phyloP scores from a whole-genome alignment of 257 asterid species.

The Solanum microdontum region DNA sequence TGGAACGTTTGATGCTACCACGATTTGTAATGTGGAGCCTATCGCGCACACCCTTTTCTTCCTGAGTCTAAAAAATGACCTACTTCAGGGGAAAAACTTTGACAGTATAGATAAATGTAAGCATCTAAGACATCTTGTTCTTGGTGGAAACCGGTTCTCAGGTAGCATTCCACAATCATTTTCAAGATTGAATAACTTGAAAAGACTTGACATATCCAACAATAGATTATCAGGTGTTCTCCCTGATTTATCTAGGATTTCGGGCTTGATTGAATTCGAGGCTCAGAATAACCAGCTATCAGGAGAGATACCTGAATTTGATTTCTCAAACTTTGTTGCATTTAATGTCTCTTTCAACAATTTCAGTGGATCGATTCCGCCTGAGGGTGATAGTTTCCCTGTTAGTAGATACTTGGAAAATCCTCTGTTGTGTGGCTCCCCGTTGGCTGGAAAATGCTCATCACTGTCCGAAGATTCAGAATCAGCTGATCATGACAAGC shows the following conservation, averaged over 20 bases:
- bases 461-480: neutral
- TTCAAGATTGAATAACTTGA: conserved; percentile 24
- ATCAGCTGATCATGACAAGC: neutral
- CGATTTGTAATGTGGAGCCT: conserved; percentile 26
- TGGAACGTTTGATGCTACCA: conserved; percentile 27
- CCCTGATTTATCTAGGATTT: conserved; percentile 26
- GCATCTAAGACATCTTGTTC: conserved; percentile 19
- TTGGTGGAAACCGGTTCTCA: conserved; percentile 27
- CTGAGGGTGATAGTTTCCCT: conserved; percentile 14
- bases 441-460: conserved; percentile 28
- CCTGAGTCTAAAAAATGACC: conserved; percentile 21
- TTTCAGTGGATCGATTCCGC: conserved; percentile 36
- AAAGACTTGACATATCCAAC: conserved; percentile 29
- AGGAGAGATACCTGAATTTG: conserved; percentile 28
- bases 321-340: conserved; percentile 11
- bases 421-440: conserved; percentile 38
- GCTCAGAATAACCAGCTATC: conserved; percentile 34
- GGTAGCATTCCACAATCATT: conserved; percentile 25
- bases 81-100: conserved; percentile 20
- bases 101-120: conserved; percentile 35
- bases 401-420: conserved; percentile 24
- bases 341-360: conserved; percentile 42
- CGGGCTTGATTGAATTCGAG: conserved; percentile 12
- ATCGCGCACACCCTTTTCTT: conserved; percentile 15
- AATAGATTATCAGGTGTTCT: conserved; percentile 23